Evolutionary conservation across 177 flowering plant species (phyloP).

Genomic region (Vitis hybrid): DNA sequence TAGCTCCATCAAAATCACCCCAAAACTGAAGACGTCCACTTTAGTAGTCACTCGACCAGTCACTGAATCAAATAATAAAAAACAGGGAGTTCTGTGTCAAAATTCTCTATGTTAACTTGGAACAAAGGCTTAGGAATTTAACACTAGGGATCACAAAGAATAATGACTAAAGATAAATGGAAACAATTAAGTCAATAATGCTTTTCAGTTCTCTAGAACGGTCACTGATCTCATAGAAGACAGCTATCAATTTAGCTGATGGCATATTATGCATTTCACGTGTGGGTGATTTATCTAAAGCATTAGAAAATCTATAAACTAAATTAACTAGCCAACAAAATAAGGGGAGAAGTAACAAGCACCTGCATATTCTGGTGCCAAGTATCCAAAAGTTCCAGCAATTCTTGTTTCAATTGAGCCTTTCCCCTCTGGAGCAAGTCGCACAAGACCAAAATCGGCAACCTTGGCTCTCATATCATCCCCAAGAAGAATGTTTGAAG

Average conservation of each 20-base stretch:
- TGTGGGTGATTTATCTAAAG: too few relatives aligned
- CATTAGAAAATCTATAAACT: not conserved
- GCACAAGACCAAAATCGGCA: conserved; percentile 79
- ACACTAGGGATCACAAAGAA: too few relatives aligned
- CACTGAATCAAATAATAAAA: conserved; percentile 39
- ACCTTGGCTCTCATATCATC: conserved; percentile 90
- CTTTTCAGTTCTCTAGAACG: too few relatives aligned
- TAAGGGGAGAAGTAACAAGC: not conserved
- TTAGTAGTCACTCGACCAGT: conserved; percentile 96
- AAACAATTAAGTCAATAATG: too few relatives aligned
- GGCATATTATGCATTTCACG: too few relatives aligned
- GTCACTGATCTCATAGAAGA: too few relatives aligned
- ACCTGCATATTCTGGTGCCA: conserved; percentile 91
- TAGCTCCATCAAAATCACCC: conserved; percentile 92
- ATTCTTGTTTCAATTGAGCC: conserved; percentile 71
- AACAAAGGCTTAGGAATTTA: too few relatives aligned
- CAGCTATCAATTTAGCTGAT: too few relatives aligned
- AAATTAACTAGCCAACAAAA: not conserved
- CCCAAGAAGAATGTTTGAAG: conserved; percentile 80
- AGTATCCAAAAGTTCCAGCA: conserved; percentile 81
- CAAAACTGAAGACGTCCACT: conserved; percentile 90
- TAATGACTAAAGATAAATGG: too few relatives aligned
- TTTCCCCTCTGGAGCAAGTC: conserved; percentile 82
- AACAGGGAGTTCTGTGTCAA: not conserved
- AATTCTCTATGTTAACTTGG: too few relatives aligned